Evolutionary conservation across 2,329 filamentous ascomycete species (phyloP).

Genomic region (Phaeosphaeriaceae sp.): DNA sequence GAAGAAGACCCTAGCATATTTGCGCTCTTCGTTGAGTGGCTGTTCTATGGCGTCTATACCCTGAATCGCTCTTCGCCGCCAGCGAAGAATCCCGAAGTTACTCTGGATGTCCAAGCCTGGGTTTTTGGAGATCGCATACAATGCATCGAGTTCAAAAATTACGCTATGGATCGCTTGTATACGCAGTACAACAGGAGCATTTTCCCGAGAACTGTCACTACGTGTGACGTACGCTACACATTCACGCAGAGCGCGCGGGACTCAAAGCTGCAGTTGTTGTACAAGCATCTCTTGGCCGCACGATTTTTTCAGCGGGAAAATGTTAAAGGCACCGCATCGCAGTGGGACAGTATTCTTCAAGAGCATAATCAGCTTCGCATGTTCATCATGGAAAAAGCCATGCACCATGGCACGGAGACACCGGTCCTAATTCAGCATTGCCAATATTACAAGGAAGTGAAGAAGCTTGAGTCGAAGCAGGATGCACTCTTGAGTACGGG

Average conservation of each 20-base stretch:
- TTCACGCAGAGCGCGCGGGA: conserved; percentile 8
- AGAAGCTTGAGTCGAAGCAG: neutral
- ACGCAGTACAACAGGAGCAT: conserved; percentile 9
- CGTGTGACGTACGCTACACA: conserved; percentile 10
- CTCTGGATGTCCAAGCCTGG: conserved; percentile 13
- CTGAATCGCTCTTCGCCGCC: no score
- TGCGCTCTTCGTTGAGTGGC: conserved; percentile 14
- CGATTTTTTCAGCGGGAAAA: conserved; percentile 1
- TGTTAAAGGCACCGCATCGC: conserved; percentile 9
- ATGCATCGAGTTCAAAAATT: conserved; percentile 16
- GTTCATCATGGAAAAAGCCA: no score
- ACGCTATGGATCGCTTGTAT: conserved; percentile 18
- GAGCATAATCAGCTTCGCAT: no score
- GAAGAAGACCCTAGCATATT: conserved; percentile 11
- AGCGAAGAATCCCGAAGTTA: neutral
- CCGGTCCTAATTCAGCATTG: no score
- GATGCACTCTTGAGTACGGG: no score
- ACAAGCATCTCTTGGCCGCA: conserved; percentile 4
- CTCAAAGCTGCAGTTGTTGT: conserved; percentile 17
- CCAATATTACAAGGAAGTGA: neutral
- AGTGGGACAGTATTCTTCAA: conserved; percentile 15
- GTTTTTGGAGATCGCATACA: conserved; percentile 17
- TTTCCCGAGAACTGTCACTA: conserved; percentile 34
- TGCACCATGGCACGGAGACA: no score
- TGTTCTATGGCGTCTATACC: conserved; percentile 10